Conservation (phyloP, 169 alveolate genomes). For the Toxoplasma gondii region DNA sequence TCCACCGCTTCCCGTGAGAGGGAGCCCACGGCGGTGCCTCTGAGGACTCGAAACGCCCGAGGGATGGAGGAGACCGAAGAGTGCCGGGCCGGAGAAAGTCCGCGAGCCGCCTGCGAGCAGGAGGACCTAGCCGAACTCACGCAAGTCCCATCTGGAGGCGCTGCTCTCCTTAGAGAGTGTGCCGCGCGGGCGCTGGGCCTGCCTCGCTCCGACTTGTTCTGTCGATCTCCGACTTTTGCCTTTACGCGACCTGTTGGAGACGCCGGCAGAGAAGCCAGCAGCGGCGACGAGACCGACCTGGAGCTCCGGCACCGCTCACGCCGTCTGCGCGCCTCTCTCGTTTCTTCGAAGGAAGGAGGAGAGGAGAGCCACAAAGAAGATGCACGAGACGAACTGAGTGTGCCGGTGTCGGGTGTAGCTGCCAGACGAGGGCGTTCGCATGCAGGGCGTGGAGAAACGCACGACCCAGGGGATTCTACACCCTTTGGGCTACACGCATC, state of each 20-base stretch:
- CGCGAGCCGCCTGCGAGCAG: not conserved
- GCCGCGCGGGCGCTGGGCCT: not conserved
- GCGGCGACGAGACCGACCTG: slow-evolving; percentile 67
- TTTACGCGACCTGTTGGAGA: not conserved
- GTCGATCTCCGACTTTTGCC: not conserved
- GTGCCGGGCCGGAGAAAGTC: not conserved
- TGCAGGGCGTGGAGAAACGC: not conserved
- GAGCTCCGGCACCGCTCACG: slow-evolving; percentile 48
- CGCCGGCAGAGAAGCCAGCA: not conserved
- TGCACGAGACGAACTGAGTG: not conserved
- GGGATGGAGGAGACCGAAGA: not conserved
- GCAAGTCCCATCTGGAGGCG: not conserved
- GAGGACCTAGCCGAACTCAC: not conserved
- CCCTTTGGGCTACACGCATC: not conserved
- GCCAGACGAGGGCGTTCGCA: not conserved
- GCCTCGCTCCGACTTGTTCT: not conserved
- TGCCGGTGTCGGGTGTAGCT: not conserved
- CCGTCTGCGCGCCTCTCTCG: not conserved
- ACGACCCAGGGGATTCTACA: not conserved
- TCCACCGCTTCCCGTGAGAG: not conserved
- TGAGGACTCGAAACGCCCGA: not conserved
- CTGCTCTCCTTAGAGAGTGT: not conserved
- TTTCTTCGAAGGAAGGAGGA: not conserved
- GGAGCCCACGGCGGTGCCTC: not conserved
- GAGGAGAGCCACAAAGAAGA: not conserved